Base-by-base conservation (phyloP, 2,329 filamentous ascomycete species). In the Aspergillus ochraceoroseus region DNA sequence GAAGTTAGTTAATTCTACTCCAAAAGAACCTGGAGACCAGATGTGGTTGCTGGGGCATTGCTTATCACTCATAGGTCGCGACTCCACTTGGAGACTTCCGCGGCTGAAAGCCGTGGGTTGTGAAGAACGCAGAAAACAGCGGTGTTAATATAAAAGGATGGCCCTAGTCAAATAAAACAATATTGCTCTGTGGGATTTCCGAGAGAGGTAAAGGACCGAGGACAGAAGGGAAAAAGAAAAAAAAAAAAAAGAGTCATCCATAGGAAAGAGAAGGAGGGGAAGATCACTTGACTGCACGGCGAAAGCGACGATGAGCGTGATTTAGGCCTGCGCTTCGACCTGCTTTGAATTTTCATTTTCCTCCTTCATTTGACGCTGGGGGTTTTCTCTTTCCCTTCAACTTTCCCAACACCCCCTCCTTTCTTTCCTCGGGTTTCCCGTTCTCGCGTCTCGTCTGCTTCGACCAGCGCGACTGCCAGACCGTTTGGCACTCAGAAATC, bases 221-320 rank as follows among this genome's bases (percentile, higher is more conserved):
- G n/a, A n/a, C n/a, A n/a, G n/a, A n/a, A n/a, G 9, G 20, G 20
- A 22, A 9, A 22, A 22, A 22, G 20, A 22, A 9, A 22, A 5
- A 9, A 22, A 22, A 22, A 22, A 5, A 5, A 22, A 22, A 22
- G 9, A 13, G 23, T 12, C 5, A 26, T 19, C n/a, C 22, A 7
- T 3, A 41, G 25, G 12, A 29, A 19, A 28, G n/a, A 19, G 18
- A 31, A 27, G 35, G 29, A n/a, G 35, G 31, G 27, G 25, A 25
- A 33, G 41, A 43, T 43, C 41, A 43, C 41, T 43, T 43, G 41
- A 43, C 41, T 43, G 20, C 27, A 28, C 19, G n/a, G n/a, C n/a
- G n/a, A 32, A 32, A 32, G 29, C 29, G 29, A 17, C 29, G 29
- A 32, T n/a, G n/a, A n/a, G n/a, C n/a, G n/a, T n/a, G n/a, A n/a